These are phyloP conservation scores for Phlegmacium glaucopus DNA, from an alignment of 768 basidiomycete species.

Conservation along the genomic window DNA sequence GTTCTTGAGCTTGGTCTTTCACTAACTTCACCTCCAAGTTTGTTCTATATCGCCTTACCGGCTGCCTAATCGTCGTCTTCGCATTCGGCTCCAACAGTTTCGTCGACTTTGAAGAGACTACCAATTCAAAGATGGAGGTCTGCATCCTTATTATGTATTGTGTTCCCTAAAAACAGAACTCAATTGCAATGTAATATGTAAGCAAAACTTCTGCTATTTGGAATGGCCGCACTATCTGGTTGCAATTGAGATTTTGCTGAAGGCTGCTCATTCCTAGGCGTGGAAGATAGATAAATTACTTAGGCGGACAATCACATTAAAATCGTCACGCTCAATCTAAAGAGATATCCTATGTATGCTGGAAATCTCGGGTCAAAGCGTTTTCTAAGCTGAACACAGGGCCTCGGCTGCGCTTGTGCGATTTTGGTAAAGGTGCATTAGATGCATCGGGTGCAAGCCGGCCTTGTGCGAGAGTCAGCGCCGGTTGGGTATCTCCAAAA, in stretches of 20 bases:
- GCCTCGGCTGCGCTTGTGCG: conserved; percentile 21
- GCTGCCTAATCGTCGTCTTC: conserved; percentile 28
- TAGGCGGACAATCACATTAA: neutral
- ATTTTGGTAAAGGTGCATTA: conserved; percentile 16
- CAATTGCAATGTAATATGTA: no score
- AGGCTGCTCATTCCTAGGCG: no score
- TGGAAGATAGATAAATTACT: no score
- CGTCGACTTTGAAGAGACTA: conserved; percentile 60
- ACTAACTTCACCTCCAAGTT: no score
- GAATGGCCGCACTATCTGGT: no score
- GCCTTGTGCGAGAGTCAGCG: conserved; percentile 53
- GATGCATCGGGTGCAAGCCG: conserved; percentile 33
- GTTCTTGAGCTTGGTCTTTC: no score
- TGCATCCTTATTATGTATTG: neutral
- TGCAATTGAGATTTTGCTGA: no score
- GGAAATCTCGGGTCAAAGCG: conserved; percentile 14
- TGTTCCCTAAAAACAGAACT: neutral
- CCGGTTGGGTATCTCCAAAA: conserved; percentile 55
- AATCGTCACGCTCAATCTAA: neutral
- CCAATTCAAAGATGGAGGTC: conserved; percentile 51
- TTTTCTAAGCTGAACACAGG: conserved; percentile 26
- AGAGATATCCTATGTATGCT: neutral
- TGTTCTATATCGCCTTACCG: conserved; percentile 62
- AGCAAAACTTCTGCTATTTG: no score
- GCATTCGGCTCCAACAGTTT: conserved; percentile 28